Conservation (phyloP, 495 filamentous ascomycete species). For the Hypoxylon crocopeplum region DNA sequence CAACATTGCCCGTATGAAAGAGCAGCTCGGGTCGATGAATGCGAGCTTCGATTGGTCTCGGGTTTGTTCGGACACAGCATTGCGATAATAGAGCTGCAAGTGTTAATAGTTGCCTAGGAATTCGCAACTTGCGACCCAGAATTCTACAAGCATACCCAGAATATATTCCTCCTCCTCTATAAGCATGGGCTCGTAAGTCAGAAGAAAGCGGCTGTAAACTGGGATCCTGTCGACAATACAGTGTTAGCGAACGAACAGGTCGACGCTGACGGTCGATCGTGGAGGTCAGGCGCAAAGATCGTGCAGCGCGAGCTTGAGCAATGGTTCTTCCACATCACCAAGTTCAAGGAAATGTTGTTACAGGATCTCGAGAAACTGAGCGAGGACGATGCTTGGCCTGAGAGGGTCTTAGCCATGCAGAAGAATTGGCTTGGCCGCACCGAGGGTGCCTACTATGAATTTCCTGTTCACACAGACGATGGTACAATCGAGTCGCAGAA, state of each 20-base stretch:
- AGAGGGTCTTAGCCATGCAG: conserved; percentile 82
- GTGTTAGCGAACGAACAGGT: conserved; percentile 94
- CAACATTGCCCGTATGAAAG: conserved; percentile 86
- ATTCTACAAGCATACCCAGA: conserved; percentile 90
- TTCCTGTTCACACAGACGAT: conserved; percentile 55
- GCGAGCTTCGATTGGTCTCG: conserved; percentile 82
- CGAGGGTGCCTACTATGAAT: conserved; percentile 72
- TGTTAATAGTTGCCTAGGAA: conserved; percentile 63
- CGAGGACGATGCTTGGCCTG: conserved; percentile 73
- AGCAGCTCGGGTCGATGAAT: conserved; percentile 77
- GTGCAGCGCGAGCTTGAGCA: conserved; percentile 81
- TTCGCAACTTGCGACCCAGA: conserved; percentile 80
- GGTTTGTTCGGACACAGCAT: conserved; percentile 56
- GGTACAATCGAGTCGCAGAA: conserved; percentile 43
- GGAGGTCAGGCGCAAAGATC: conserved; percentile 87
- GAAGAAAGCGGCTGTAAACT: conserved; percentile 82
- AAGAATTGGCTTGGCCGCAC: conserved; percentile 89
- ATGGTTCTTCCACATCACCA: conserved; percentile 88
- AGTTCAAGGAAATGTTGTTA: conserved; percentile 75
- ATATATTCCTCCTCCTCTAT: conserved; percentile 77
- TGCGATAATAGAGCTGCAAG: neutral
- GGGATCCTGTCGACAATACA: conserved; percentile 87
- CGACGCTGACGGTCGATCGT: conserved; percentile 80
- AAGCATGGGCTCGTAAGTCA: conserved; percentile 79
- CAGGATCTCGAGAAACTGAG: conserved; percentile 72